These are phyloP conservation scores for Coniochaeta sp. DNA, from an alignment of 2,329 filamentous ascomycete species.

Conservation along the genomic window DNA sequence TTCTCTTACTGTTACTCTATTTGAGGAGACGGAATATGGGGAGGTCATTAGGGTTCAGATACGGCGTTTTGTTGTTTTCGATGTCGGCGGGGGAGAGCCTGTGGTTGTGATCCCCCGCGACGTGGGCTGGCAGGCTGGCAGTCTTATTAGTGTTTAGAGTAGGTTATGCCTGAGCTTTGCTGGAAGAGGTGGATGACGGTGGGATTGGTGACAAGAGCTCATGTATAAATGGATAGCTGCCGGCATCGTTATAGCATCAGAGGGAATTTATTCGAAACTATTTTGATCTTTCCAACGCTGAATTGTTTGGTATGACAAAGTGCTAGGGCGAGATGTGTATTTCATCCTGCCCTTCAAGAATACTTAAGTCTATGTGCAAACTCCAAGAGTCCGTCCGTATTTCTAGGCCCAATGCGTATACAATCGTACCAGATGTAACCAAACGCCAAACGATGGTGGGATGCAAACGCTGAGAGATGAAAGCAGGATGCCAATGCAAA, in stretches of 20 bases:
- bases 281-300: neutral
- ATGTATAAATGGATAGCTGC: neutral
- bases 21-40: neutral
- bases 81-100: neutral
- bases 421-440: neutral
- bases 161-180: neutral
- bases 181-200: neutral
- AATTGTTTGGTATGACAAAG: neutral
- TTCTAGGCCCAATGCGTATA: neutral
- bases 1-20: neutral
- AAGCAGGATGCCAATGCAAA: neutral
- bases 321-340: neutral
- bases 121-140: neutral
- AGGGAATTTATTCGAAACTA: neutral
- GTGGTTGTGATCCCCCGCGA: neutral
- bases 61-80: neutral
- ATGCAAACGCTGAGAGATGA: neutral
- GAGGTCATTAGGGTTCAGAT: neutral
- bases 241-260: neutral
- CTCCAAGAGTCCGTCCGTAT: neutral
- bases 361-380: neutral
- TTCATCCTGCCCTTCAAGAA: neutral
- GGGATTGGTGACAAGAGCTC: neutral
- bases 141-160: neutral
- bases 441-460: slow-evolving; percentile 1